These are phyloP conservation scores for Ceratobasidium sp. DNA, from an alignment of 1,284 basidiomycete genomes.

Conservation along the genomic window DNA sequence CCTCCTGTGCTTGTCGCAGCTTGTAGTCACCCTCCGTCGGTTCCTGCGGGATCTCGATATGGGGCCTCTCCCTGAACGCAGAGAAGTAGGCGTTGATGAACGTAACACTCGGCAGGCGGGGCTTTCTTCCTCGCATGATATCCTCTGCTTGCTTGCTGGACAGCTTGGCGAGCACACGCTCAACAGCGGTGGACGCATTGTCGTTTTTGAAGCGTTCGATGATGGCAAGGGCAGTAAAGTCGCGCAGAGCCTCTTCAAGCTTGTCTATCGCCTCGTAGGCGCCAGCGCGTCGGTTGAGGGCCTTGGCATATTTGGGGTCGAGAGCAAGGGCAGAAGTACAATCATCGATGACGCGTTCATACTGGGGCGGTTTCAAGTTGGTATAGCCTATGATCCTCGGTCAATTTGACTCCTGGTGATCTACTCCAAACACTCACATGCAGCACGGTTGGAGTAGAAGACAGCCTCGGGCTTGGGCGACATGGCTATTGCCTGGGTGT, in stretches of 20 bases:
- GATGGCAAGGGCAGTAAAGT: conserved; percentile 96
- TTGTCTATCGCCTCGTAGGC: conserved; percentile 83
- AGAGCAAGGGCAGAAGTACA: conserved; percentile 89
- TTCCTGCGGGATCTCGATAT: conserved; percentile 77
- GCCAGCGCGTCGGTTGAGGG: conserved; percentile 89
- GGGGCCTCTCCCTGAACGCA: conserved; percentile 88
- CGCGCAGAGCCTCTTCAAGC: conserved; percentile 79
- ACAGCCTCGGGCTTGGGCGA: conserved; percentile 88
- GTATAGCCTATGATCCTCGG: conserved; percentile 72
- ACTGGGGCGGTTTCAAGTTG: conserved; percentile 85
- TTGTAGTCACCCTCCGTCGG: conserved; percentile 85
- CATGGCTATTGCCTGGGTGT: conserved; percentile 90
- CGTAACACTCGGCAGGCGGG: conserved; percentile 69
- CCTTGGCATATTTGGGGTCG: conserved; percentile 91
- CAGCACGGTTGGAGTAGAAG: conserved; percentile 97
- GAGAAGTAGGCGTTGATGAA: conserved; percentile 97
- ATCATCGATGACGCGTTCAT: conserved; percentile 87
- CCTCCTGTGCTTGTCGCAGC: conserved; percentile 79
- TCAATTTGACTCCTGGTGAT: background rate
- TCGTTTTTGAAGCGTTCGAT: conserved; percentile 92
- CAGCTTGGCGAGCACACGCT: conserved; percentile 89
- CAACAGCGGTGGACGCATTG: conserved; percentile 79
- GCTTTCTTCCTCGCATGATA: conserved; percentile 78
- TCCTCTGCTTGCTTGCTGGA: conserved; percentile 74
- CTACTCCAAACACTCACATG: conserved; percentile 64